Conservation (phyloP, 2,329 filamentous ascomycete genomes). For the Plenodomus lindquistii region DNA sequence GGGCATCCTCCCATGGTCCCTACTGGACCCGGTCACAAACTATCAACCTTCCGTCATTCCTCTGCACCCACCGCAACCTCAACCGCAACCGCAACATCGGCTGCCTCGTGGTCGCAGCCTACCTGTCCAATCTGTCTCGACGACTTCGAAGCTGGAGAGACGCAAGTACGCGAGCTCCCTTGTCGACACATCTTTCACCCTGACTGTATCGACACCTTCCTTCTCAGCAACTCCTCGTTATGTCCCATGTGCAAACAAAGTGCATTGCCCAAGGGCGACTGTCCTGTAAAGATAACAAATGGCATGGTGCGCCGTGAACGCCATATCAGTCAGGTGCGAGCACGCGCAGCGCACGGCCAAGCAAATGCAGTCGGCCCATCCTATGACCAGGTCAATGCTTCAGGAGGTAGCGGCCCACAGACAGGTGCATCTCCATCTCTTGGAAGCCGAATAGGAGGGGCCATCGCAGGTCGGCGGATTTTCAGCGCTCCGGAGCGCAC, state of each 20-base stretch:
- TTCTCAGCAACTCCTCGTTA: slow-evolving; percentile 76
- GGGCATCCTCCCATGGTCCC: slow-evolving; percentile 14
- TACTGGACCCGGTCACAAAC: slow-evolving; percentile 20
- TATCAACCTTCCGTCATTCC: slow-evolving; percentile 14
- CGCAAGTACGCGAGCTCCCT: slow-evolving; percentile 80
- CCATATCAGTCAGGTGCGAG: slow-evolving; percentile 64
- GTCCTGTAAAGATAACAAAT: slow-evolving; percentile 64
- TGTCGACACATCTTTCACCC: slow-evolving; percentile 95
- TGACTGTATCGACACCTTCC: slow-evolving; percentile 85
- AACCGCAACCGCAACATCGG: slow-evolving; percentile 6
- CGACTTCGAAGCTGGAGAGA: slow-evolving; percentile 70
- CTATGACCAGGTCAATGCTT: not conserved
- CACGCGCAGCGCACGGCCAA: slow-evolving; percentile 41
- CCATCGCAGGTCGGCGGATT: slow-evolving; percentile 30
- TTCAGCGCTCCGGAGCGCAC: slow-evolving; percentile 35
- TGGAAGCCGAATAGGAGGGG: slow-evolving; percentile 27
- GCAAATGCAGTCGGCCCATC: not conserved
- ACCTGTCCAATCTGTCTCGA: slow-evolving; percentile 90
- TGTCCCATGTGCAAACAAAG: slow-evolving; percentile 90
- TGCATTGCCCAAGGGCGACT: slow-evolving; percentile 70
- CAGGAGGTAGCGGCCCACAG: not conserved
- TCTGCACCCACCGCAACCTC: slow-evolving; percentile 22
- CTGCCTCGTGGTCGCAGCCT: slow-evolving; percentile 66
- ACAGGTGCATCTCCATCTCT: slow-evolving; percentile 26
- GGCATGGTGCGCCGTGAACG: slow-evolving; percentile 83